These are phyloP conservation scores for Casaregolazyma suthepensis DNA, from an alignment of 1,139 yeast species.

Conservation along the genomic window DNA sequence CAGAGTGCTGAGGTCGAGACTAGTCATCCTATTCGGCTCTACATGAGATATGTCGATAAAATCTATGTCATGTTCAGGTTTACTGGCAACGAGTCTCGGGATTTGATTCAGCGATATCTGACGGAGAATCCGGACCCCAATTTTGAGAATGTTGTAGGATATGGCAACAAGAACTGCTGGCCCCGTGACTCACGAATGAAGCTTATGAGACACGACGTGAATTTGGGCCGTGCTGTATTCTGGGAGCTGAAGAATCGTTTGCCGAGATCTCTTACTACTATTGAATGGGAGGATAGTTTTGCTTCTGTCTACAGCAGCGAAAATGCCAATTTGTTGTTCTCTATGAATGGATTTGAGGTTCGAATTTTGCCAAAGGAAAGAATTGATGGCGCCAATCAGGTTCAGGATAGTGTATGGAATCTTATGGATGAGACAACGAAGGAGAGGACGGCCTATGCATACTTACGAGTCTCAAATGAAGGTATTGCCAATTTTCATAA, in stretches of 20 bases:
- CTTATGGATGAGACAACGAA: conserved; percentile 63
- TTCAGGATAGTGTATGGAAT: conserved; percentile 89
- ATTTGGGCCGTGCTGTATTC: conserved; percentile 83
- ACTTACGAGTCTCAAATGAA: conserved; percentile 70
- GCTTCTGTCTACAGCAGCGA: conserved; percentile 88
- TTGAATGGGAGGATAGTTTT: conserved; percentile 76
- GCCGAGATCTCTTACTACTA: conserved; percentile 65
- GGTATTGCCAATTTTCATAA: conserved; percentile 78
- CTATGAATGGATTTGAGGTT: conserved; percentile 95
- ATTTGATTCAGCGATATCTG: conserved; percentile 65
- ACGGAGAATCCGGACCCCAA: conserved; percentile 90
- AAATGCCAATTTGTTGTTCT: conserved; percentile 79
- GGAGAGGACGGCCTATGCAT: conserved; percentile 88
- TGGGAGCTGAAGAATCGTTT: conserved; percentile 84
- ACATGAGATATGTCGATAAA: conserved; percentile 77
- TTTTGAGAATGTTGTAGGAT: conserved; percentile 79
- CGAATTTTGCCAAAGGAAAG: conserved; percentile 75
- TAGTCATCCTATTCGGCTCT: conserved; percentile 69
- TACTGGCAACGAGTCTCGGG: conserved; percentile 64
- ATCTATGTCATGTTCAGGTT: conserved; percentile 77
- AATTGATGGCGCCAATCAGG: conserved; percentile 34
- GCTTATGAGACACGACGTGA: conserved; percentile 84
- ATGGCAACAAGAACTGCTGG: conserved; percentile 90
- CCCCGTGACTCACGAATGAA: conserved; percentile 91
- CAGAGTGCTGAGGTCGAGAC: conserved; percentile 52